A percentile compares a stretch with the other conserved stretches of the same genome.
Evolutionary conservation across 129 eudicot species (phyloP).

Genomic region (Pittosporum tobira): DNA sequence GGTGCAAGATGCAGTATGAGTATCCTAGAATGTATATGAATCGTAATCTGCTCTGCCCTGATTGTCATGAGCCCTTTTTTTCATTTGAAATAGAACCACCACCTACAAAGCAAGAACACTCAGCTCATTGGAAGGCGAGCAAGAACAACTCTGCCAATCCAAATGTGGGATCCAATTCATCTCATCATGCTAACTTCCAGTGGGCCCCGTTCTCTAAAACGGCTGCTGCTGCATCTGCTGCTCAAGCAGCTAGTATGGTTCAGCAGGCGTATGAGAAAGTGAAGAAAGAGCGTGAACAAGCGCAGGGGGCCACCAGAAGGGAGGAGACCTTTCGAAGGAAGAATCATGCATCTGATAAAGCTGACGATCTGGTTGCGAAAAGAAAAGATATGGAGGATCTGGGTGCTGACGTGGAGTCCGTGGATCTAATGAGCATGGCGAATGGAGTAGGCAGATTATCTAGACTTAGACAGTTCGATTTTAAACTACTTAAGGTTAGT

Average conservation of each 20-base stretch:
- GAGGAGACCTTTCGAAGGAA: constrained; percentile 58
- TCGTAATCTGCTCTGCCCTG: constrained; percentile 76
- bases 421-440: constrained; percentile 11
- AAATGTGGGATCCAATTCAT: constrained; percentile 12
- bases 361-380: constrained; percentile 25
- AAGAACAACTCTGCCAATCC: constrained; percentile 24
- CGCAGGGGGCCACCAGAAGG: constrained; percentile 59
- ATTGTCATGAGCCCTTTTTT: constrained; percentile 67
- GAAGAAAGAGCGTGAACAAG: constrained; percentile 72
- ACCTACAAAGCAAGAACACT: constrained; percentile 13
- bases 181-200: constrained; percentile 30
- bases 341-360: constrained; percentile 25
- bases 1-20: constrained; percentile 85
- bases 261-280: constrained; percentile 76
- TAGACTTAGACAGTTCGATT: constrained; percentile 8
- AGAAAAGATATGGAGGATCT: constrained; percentile 28
- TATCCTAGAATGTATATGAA: constrained; percentile 68
- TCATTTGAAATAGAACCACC: constrained; percentile 67
- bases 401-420: constrained; percentile 5
- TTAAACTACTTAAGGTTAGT: constrained; percentile 14
- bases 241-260: constrained; percentile 76
- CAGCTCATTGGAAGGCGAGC: constrained; percentile 14
- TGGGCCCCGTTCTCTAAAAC: constrained; percentile 69
- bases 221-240: constrained; percentile 35
- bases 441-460: constrained; percentile 10